phyloP scores from a whole-genome alignment of 345 rosid genomes.

The Rhizophora mangle region DNA sequence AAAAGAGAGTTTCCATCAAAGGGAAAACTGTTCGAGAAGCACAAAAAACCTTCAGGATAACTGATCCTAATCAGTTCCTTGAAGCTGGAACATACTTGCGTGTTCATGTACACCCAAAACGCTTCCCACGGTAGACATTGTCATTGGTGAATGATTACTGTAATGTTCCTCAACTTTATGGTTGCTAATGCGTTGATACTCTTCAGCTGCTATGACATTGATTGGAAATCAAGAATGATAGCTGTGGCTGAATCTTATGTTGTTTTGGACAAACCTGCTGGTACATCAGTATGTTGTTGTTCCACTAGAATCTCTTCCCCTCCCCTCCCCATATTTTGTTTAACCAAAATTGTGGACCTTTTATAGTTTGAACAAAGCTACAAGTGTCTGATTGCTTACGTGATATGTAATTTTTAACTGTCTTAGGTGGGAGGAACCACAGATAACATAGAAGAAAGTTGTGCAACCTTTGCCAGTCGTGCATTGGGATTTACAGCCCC shows the following conservation, averaged over 20 bases:
- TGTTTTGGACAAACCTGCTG: conserved; percentile 94
- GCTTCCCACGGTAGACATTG: conserved; percentile 68
- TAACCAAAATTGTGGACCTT: too few relatives aligned
- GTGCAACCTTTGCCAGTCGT: conserved; percentile 82
- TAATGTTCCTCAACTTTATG: neutral
- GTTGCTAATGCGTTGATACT: conserved; percentile 4
- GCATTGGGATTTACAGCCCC: conserved; percentile 62
- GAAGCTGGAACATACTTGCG: conserved; percentile 86
- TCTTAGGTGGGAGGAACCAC: conserved; percentile 86
- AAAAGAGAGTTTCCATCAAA: conserved; percentile 64
- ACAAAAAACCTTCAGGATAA: conserved; percentile 80
- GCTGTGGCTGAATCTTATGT: conserved; percentile 70
- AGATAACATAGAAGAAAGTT: conserved; percentile 90
- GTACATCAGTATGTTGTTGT: conserved; percentile 69
- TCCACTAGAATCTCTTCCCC: conserved; percentile 5
- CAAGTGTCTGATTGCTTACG: neutral
- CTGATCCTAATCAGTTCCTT: conserved; percentile 50
- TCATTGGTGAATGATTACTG: neutral
- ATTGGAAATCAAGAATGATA: conserved; percentile 78
- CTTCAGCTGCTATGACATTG: conserved; percentile 80
- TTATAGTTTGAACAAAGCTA: neutral
- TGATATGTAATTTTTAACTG: conserved; percentile 6
- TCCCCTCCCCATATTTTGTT: neutral
- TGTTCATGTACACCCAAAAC: conserved; percentile 90
- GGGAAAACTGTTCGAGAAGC: conserved; percentile 88